A percentile compares a stretch with the other conserved stretches of the same genome.
These are phyloP conservation scores for Pouteria glomerata DNA, from an alignment of 148 eudicot genomes.

Conservation along the genomic window DNA sequence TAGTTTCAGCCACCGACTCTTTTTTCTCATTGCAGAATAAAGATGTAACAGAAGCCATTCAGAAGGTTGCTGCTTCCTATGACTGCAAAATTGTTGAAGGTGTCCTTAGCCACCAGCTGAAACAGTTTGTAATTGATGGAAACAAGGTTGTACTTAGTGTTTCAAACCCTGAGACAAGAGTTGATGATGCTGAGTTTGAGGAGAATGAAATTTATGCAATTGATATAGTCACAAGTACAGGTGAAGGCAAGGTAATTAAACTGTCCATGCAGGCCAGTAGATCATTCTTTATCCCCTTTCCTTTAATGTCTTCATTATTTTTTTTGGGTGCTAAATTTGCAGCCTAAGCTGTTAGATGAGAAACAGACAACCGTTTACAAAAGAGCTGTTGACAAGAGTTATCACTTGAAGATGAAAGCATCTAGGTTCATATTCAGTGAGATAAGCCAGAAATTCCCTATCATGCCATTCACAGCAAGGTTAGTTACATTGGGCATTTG, in stretches of 20 bases:
- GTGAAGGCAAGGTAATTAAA: constrained; percentile 52
- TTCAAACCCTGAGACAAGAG: constrained; percentile 48
- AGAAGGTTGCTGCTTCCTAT: constrained; percentile 62
- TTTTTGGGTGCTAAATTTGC: constrained; percentile 16
- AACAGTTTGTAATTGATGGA: constrained; percentile 69
- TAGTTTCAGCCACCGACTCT: neutral
- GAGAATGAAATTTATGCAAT: constrained; percentile 61
- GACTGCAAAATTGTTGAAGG: constrained; percentile 83
- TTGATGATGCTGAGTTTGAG: constrained; percentile 66
- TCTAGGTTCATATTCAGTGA: constrained; percentile 88
- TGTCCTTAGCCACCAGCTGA: constrained; percentile 64
- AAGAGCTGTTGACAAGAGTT: constrained; percentile 83
- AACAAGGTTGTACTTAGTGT: constrained; percentile 54
- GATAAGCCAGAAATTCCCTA: constrained; percentile 77
- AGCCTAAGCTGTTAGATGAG: constrained; percentile 92
- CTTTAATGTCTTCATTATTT: neutral
- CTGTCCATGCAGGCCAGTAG: neutral
- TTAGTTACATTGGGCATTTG: constrained; percentile 13
- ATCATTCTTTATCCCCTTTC: neutral
- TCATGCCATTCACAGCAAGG: constrained; percentile 93
- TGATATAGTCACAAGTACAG: constrained; percentile 58
- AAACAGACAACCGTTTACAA: constrained; percentile 83
- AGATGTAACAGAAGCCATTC: constrained; percentile 65
- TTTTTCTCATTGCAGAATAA: constrained; percentile 39
- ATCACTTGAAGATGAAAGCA: constrained; percentile 82